Conservation (phyloP, 352 stramenopile genomes). For the Hyaloperonospora brassicae region DNA sequence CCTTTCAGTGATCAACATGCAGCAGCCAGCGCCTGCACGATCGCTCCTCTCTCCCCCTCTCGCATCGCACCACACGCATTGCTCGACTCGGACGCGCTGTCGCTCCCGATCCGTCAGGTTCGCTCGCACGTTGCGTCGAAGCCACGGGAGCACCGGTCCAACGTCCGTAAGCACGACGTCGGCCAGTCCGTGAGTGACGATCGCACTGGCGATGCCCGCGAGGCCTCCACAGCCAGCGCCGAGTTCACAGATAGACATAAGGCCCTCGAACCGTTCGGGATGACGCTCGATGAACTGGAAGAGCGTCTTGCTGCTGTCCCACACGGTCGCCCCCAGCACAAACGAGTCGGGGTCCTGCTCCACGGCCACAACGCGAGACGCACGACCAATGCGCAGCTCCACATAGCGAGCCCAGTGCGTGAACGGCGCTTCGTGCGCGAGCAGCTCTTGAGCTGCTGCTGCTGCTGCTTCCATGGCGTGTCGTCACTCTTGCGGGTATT, state of each 20-base stretch:
- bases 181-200: conserved; percentile 45
- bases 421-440: conserved; percentile 67
- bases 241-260: conserved; percentile 64
- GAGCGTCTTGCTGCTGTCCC: conserved; percentile 82
- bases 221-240: conserved; percentile 66
- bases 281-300: conserved; percentile 80
- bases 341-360: conserved; percentile 78
- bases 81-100: conserved; percentile 47
- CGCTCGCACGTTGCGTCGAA: conserved; percentile 54
- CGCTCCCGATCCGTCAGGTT: conserved; percentile 58
- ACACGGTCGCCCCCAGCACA: conserved; percentile 74
- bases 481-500: conserved; percentile 8
- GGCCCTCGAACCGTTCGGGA: conserved; percentile 36
- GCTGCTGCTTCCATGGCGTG: conserved; percentile 37
- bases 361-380: conserved; percentile 38
- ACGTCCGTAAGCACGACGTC: conserved; percentile 75
- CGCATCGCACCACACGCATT: conserved; percentile 39
- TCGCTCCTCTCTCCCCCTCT: neutral
- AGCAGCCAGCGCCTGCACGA: neutral
- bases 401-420: conserved; percentile 75
- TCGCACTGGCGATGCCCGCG: conserved; percentile 63
- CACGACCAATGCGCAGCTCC: conserved; percentile 45
- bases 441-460: conserved; percentile 43
- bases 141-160: conserved; percentile 66
- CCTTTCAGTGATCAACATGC: neutral